These are phyloP conservation scores for Cornus kousa DNA, from an alignment of 148 eudicot species.

Conservation along the genomic window DNA sequence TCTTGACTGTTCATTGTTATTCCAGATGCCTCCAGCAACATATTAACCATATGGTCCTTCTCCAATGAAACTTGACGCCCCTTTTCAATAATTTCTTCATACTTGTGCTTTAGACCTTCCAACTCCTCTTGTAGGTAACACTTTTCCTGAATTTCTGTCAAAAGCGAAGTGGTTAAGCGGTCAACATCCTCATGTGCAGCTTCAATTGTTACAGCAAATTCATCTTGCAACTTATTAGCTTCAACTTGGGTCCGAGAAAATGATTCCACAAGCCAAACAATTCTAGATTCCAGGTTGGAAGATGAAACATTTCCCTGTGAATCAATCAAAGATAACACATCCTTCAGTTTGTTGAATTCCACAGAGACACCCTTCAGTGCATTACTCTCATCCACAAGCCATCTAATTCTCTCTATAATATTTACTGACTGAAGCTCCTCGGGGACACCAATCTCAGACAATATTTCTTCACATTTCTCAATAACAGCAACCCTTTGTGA, in stretches of 20 bases:
- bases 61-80: slow-evolving; percentile 51
- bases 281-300: slow-evolving; percentile 57
- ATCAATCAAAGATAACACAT: slow-evolving; percentile 51
- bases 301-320: slow-evolving; percentile 59
- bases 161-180: slow-evolving; percentile 46
- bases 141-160: slow-evolving; percentile 60
- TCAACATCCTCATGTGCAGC: slow-evolving; percentile 52
- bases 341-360: slow-evolving; percentile 44
- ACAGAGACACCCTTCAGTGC: slow-evolving; percentile 44
- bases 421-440: slow-evolving; percentile 46
- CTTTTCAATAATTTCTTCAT: slow-evolving; percentile 37
- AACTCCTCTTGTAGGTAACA: slow-evolving; percentile 50
- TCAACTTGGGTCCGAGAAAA: slow-evolving; percentile 54
- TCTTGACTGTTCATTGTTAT: slow-evolving; percentile 32
- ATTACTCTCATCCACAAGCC: slow-evolving; percentile 69
- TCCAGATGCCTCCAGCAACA: slow-evolving; percentile 67
- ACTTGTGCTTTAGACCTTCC: slow-evolving; percentile 46
- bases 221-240: slow-evolving; percentile 47
- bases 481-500: slow-evolving; percentile 54
- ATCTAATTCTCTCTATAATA: slow-evolving; percentile 54
- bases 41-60: slow-evolving; percentile 48
- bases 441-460: slow-evolving; percentile 39
- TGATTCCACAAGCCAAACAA: slow-evolving; percentile 68
- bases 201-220: slow-evolving; percentile 37
- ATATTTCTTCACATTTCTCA: slow-evolving; percentile 54